A percentile compares a stretch with the other conserved stretches of the same genome.
Conservation (phyloP, 371 early-diverging fungal species). For the Phascolomyces articulosus region DNA sequence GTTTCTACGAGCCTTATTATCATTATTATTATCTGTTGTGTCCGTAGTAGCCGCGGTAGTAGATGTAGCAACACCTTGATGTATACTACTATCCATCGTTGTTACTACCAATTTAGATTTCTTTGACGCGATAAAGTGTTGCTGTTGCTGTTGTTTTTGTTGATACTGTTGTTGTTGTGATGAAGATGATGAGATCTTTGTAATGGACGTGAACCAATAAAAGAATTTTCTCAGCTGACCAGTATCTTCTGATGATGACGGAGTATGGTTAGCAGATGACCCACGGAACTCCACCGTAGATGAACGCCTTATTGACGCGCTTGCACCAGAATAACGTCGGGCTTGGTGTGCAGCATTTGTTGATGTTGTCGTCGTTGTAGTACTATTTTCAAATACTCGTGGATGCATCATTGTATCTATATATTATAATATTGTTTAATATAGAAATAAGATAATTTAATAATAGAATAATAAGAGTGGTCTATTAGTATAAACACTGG, state of each 20-base stretch:
- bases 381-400: neutral
- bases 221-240: conserved; percentile 3
- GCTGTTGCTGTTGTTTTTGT: neutral
- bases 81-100: neutral
- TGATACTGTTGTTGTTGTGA: neutral
- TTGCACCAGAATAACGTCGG: neutral
- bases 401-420: conserved; percentile 3
- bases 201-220: neutral
- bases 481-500: too few species aligned
- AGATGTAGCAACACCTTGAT: neutral
- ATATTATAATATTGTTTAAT: neutral
- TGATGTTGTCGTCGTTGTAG: neutral
- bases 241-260: neutral
- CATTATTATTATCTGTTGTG: neutral
- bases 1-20: neutral
- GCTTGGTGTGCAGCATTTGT: neutral
- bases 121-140: neutral
- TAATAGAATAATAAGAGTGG: too few species aligned
- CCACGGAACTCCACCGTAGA: conserved; percentile 1
- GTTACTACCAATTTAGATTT: neutral
- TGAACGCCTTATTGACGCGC: neutral
- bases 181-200: neutral
- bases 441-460: too few species aligned
- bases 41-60: neutral
- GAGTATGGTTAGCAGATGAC: neutral